Base-by-base conservation (phyloP, 2,329 filamentous ascomycete species). In the Tolypocladium pustulatum region DNA sequence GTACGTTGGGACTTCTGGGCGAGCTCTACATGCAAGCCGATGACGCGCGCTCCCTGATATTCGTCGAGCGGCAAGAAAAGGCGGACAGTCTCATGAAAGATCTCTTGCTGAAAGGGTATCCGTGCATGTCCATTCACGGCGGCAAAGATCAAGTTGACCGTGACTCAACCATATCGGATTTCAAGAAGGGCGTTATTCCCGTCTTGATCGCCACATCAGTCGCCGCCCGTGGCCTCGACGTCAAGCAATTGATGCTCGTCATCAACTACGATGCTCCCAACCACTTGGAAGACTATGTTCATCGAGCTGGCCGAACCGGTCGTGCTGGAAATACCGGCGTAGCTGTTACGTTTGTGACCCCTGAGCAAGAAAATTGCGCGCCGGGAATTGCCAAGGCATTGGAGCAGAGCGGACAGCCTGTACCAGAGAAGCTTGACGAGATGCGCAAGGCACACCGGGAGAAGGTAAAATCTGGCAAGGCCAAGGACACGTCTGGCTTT, bases 231-330 rank as follows among this genome's bases (percentile, higher is more conserved):
- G 94, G 94, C 61, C 79, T 99, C 46, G 94, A 99, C 71, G 93
- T 99, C 52, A 96, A 97, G 74, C 91, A 96, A 71, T 80, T 99
- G 38, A 97, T 95, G 72, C 81, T 97, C 37, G 94, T 99, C 57
- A 87, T 99, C 75, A 97, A 97, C 74, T 97, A 91, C 70, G 92
- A 97, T 69, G 90, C 88, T 0, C 93, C 92, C 0, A 96, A 96
- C 67, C 92, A 97, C 74, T 75, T 96, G 61, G 94, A 99, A 74
- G 94, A 97, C 69, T 97, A 97, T 68, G 93, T 97, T 46, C 94
- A 97, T 72, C 88, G 94, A 62, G 91, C 90, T 58, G 94, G 94
- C 54, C 90, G 94, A 66, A 97, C 94, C 9, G 94, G 94, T 13
- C 88, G 94, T 69, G 94, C 94, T 53, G 94, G 94, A 46, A 96